Evolutionary conservation across 495 filamentous ascomycete species (phyloP).

Genomic region (Apodospora peruviana): DNA sequence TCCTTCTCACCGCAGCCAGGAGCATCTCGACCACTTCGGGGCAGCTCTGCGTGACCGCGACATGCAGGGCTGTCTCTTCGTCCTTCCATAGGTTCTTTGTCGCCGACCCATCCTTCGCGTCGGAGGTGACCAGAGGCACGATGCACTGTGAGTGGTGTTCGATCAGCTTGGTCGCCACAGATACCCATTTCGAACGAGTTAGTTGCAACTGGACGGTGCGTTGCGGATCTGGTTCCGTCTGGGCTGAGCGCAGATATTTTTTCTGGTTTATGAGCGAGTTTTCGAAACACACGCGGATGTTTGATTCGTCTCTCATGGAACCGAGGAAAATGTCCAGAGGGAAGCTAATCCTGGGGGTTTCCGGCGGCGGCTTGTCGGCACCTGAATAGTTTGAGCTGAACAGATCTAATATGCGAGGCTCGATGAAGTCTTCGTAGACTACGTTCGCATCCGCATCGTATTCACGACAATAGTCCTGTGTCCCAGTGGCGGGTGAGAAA

Average conservation of each 20-base stretch:
- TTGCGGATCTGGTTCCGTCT: background rate
- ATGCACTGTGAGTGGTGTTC: background rate
- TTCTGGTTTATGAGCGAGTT: conserved; percentile 2
- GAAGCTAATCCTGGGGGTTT: background rate
- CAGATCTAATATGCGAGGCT: background rate
- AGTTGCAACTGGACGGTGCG: background rate
- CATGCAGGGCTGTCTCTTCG: conserved; percentile 1
- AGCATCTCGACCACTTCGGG: conserved; percentile 1
- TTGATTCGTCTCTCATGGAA: background rate
- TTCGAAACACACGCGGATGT: conserved; percentile 4
- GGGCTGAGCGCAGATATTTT: background rate
- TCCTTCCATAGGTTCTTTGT: conserved; percentile 3
- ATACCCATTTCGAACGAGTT: background rate
- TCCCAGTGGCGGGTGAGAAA: background rate
- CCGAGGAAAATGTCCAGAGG: background rate
- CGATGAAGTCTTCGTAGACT: conserved; percentile 1
- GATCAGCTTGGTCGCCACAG: background rate
- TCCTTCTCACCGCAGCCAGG: background rate
- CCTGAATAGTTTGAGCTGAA: background rate
- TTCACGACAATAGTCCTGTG: background rate
- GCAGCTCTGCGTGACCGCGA: conserved; percentile 1
- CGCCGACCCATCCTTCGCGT: background rate
- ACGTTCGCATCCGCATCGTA: background rate
- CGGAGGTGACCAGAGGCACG: background rate
- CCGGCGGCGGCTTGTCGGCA: background rate